phyloP scores from a whole-genome alignment of 2,329 filamentous ascomycete genomes.

The Arthrocladium fulminans region DNA sequence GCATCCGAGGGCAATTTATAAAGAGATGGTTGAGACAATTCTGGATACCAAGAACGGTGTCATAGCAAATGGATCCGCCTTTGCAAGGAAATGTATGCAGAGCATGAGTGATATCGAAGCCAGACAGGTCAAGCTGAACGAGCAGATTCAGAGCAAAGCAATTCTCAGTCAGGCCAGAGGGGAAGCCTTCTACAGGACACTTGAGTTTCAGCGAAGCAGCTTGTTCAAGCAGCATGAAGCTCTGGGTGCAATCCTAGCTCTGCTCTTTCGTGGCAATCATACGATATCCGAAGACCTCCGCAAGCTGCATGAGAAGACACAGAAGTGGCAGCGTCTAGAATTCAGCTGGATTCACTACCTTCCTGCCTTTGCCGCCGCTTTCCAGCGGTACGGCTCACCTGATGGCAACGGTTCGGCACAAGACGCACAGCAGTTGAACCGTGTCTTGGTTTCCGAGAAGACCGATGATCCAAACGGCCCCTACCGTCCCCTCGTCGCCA shows the following conservation, averaged over 20 bases:
- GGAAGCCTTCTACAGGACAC: conserved; percentile 62
- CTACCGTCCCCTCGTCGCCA: conserved; percentile 66
- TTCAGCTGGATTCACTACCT: conserved; percentile 68
- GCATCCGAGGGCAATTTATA: conserved; percentile 39
- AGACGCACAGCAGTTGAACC: conserved; percentile 60
- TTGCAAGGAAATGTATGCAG: conserved; percentile 64
- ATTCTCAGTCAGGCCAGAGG: conserved; percentile 60
- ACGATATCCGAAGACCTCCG: conserved; percentile 64
- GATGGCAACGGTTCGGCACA: conserved; percentile 36
- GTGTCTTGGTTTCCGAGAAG: conserved; percentile 46
- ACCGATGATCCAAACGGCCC: conserved; percentile 21
- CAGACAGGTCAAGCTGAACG: conserved; percentile 66
- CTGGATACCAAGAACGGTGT: conserved; percentile 46
- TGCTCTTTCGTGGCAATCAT: conserved; percentile 67
- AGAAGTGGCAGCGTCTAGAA: conserved; percentile 64
- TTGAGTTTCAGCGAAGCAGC: conserved; percentile 71
- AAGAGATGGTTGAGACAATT: conserved; percentile 49
- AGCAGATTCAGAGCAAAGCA: conserved; percentile 65
- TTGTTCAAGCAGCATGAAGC: conserved; percentile 84
- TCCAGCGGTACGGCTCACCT: conserved; percentile 64
- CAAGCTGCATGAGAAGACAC: conserved; percentile 56
- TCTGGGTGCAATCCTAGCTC: conserved; percentile 68
- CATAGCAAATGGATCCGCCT: conserved; percentile 48
- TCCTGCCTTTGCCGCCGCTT: conserved; percentile 67
- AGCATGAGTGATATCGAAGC: conserved; percentile 67